Evolutionary conservation across 2,329 filamentous ascomycete species (phyloP).

Genomic region (Beauveria sp.): DNA sequence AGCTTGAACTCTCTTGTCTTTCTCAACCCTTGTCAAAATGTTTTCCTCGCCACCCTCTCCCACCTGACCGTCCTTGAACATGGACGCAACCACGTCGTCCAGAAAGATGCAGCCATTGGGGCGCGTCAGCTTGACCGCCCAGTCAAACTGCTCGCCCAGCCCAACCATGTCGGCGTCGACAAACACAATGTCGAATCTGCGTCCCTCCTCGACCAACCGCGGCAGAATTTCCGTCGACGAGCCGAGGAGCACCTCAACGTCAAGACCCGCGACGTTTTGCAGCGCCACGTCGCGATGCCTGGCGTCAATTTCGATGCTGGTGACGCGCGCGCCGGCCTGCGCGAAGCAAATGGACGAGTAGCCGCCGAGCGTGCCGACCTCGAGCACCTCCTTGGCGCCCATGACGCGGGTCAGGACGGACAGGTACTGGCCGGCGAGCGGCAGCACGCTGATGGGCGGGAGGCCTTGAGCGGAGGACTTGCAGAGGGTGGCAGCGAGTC

Average conservation of each 20-base stretch:
- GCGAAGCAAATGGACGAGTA: slow-evolving; percentile 49
- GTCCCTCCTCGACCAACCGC: slow-evolving; percentile 30
- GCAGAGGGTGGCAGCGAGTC: slow-evolving; percentile 17
- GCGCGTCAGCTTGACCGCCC: slow-evolving; percentile 30
- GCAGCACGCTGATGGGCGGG: slow-evolving; percentile 28
- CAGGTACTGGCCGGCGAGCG: slow-evolving; percentile 30
- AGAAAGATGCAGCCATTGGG: slow-evolving; percentile 34
- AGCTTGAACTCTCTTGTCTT: slow-evolving; percentile 19
- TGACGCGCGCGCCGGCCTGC: slow-evolving; percentile 29
- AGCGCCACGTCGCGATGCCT: slow-evolving; percentile 37
- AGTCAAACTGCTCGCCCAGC: slow-evolving; percentile 39
- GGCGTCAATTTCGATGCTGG: slow-evolving; percentile 39
- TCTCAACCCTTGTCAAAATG: slow-evolving; percentile 17
- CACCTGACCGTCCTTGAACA: slow-evolving; percentile 30
- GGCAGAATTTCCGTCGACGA: slow-evolving; percentile 29
- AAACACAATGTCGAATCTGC: slow-evolving; percentile 40
- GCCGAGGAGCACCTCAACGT: slow-evolving; percentile 36
- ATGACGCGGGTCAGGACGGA: slow-evolving; percentile 30
- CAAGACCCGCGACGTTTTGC: slow-evolving; percentile 33
- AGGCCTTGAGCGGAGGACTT: slow-evolving; percentile 26
- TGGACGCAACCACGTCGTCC: slow-evolving; percentile 39
- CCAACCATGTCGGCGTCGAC: slow-evolving; percentile 44
- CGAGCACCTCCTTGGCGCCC: slow-evolving; percentile 34
- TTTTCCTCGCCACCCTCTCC: slow-evolving; percentile 12
- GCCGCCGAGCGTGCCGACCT: slow-evolving; percentile 48